Evolutionary conservation across 441 rosid genomes (phyloP), one percentile per base, ranked within the genome.

Genomic region (Oxalis stricta): DNA sequence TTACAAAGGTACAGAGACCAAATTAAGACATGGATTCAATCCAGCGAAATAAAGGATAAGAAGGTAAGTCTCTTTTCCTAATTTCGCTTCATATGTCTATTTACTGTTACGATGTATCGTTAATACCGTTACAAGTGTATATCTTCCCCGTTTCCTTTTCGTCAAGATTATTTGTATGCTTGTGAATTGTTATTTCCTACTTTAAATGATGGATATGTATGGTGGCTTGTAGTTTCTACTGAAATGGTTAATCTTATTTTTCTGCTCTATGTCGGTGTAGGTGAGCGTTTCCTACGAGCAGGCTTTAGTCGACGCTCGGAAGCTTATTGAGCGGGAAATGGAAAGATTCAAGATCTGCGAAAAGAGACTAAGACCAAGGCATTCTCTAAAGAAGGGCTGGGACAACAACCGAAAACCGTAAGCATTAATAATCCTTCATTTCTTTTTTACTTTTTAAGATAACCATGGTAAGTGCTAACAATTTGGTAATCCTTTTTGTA

Each of bases 351-450:
- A 91, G 72, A 77, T 93, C 32, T 93, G 97, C 43, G 99, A 93
- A 60, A 93, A 93, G 99, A 93, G 75, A 88, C 95, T 7, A 93
- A 93, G 79, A 93, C 97, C 35, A 93, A 93, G 82, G 99, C 99
- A 21, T 93, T 93, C 59, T 93, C 99, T 29, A 93, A 93, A 57
- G 99, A 93, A 76, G 99, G 99, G 38, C 66, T 93, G 68, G 97
- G 97, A 10, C 99, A 91, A 61, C 96, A 91, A 53, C 99, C 96
- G 18, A 91, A 84, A 75, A 91, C 99, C 52, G 99, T 91, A 71
- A 73, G 93, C 13, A 10, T 20, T 29, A 46, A 38, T 47, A n/a
- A n/a, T n/a, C n/a, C n/a, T n/a, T n/a, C n/a, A n/a, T n/a, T n/a
- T n/a, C n/a, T n/a, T n/a, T n/a, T n/a, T n/a, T n/a, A n/a, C n/a